Evolutionary conservation across 1,284 basidiomycete genomes (phyloP), one percentile per base, ranked within the genome.

Genomic region (Polyporus tsugae): DNA sequence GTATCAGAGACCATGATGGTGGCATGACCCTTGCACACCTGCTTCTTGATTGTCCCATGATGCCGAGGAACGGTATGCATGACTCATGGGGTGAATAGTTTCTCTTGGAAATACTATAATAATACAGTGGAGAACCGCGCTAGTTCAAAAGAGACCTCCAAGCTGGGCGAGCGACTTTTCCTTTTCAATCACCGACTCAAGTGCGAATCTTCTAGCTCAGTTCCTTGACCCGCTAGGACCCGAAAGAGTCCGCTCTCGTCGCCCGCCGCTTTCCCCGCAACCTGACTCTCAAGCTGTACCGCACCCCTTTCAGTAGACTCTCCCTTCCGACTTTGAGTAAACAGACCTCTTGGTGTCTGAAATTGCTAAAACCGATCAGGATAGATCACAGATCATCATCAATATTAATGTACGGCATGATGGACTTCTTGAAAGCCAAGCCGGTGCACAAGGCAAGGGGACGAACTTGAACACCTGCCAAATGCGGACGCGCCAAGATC

Each of bases 401-500:
- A 29, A 29, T 29, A 29, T 29, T 29, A 29, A 4, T 19, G 17
- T 33, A 33, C 55, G 55, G 35, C 55, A 58, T 38, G 35, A 35
- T 35, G 33, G 35, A 11, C 55, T 58, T 58, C 55, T n/a, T 58
- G 55, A 58, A n/a, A 58, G 55, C 35, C 55, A 58, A 58, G 35
- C 55, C 22, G 6, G 22, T 25, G 10, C 46, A 25, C 19, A 13
- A 36, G 35, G n/a, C n/a, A n/a, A n/a, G 55, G 17, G 29, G 17
- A 29, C 35, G 25, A 69, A 72, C 70, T 53, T 69, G 67, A 55
- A 64, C 61, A 36, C 65, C 39, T 72, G n/a, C 70, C 62, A 35
- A 41, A 69, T 69, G 29, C 17, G 67, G 67, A 49, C 13, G 35
- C n/a, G 6, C 35, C n/a, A 4, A 19, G 55, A 68, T 65, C 64